Evolutionary conservation across 2,329 filamentous ascomycete genomes (phyloP), one percentile per base, ranked within the genome.

Genomic region (Aspergillus sp.): DNA sequence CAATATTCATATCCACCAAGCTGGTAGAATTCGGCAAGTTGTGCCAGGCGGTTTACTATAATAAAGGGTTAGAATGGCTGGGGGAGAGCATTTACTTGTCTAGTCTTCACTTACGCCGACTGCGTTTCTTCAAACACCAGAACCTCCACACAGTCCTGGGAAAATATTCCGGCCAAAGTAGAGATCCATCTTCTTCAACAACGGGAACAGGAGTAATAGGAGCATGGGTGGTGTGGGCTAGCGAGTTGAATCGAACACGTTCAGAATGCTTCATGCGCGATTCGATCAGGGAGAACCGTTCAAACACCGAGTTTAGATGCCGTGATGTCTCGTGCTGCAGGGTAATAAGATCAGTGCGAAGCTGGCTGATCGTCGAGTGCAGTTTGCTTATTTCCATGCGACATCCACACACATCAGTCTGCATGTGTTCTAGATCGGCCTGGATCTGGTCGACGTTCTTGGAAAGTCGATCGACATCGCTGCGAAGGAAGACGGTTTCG

Each of bases 41-140:
- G 69, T 46, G 70, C 62, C 42, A 77, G 61, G 27, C 74, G 74
- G 62, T 75, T 69, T 39, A 74, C 74, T 77, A 58, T n/a, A 56
- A 17, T n/a, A n/a, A 37, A 44, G 22, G 17, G 27, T 56, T 62
- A 61, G 61, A 60, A 54, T 24, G 17, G 5, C 17, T 37, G 22
- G 11, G n/a, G 13, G 12, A 44, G 46, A 19, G 42, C 9, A 49
- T 40, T 39, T 33, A 44, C 59, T 55, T 46, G 56, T 58, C 27
- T 54, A 4, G 27, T 17, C 2, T 39, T 22, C 42, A 68, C 74
- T 75, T 63, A 77, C 74, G 61, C 62, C 73, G 63, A 61, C 70
- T 76, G 62, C 69, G 66, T 64, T 75, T 75, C 65, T 76, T 76
- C 53, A 77, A 62, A 58, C 72, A 75, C 74, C 74, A 77, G 56